These are phyloP conservation scores for Peltaster fructicola DNA, from an alignment of 2,329 filamentous ascomycete species.

Conservation along the genomic window DNA sequence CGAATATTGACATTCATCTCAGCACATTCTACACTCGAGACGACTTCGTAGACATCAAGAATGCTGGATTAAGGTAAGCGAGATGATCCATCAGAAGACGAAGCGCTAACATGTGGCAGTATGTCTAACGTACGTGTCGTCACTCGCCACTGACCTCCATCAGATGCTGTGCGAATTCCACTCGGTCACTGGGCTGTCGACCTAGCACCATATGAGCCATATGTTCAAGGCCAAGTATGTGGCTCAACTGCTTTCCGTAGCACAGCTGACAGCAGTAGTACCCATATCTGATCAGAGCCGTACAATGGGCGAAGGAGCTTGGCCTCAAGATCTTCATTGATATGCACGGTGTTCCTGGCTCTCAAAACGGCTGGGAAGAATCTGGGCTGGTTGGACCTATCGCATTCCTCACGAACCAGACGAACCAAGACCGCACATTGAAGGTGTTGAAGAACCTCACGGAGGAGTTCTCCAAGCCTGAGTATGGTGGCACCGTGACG, in stretches of 20 bases:
- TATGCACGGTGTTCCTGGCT: conserved; percentile 37
- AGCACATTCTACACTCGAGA: conserved; percentile 8
- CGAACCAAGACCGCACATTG: conserved; percentile 10
- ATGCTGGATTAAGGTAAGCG: conserved; percentile 7
- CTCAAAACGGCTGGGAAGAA: conserved; percentile 46
- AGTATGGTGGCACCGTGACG: conserved; percentile 38
- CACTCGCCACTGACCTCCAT: too few species aligned
- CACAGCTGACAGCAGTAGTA: conserved; percentile 4
- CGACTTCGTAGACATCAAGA: conserved; percentile 10
- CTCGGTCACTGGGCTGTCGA: conserved; percentile 14
- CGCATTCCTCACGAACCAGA: conserved; percentile 7
- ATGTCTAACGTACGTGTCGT: too few species aligned
- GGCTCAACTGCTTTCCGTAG: conserved; percentile 2
- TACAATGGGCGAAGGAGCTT: conserved; percentile 11
- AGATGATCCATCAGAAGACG: too few species aligned
- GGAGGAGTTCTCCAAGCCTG: conserved; percentile 23
- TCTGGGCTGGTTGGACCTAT: conserved; percentile 25
- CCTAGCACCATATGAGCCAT: conserved; percentile 9
- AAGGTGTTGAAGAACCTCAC: conserved; percentile 11
- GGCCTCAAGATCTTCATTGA: conserved; percentile 29
- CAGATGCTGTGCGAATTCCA: conserved; percentile 11
- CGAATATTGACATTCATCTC: too few species aligned
- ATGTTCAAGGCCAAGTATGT: conserved; percentile 7
- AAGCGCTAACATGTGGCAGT: too few species aligned
- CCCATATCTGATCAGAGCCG: conserved; percentile 8